These are phyloP conservation scores for Leccinum laetum DNA, from an alignment of 1,284 basidiomycete species.

Conservation along the genomic window DNA sequence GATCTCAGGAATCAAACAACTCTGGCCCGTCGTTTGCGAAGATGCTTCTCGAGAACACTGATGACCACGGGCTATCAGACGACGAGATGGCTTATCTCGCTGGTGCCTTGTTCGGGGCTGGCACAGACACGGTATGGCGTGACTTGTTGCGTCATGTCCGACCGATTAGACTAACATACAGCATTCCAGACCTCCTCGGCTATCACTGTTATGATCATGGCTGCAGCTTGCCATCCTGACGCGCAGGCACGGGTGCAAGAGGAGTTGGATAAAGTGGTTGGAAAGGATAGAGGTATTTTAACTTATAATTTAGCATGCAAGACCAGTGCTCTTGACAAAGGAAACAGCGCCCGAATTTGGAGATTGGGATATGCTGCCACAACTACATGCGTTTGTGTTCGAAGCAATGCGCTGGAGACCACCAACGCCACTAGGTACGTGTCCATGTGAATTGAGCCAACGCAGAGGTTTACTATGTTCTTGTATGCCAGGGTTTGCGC, in stretches of 20 bases:
- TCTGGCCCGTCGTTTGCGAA: conserved; percentile 8
- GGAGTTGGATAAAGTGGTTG: conserved; percentile 15
- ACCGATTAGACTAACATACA: not conserved
- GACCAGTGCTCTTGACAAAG: not conserved
- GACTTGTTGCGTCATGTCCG: not conserved
- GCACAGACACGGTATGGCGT: conserved; percentile 9
- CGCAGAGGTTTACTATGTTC: not conserved
- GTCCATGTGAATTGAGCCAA: not conserved
- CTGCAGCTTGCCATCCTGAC: conserved; percentile 10
- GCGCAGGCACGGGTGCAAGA: conserved; percentile 14
- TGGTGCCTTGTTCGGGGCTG: conserved; percentile 8
- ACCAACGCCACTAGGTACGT: conserved; percentile 16
- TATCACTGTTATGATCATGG: conserved; percentile 14
- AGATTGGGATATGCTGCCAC: conserved; percentile 11
- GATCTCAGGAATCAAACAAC: not conserved
- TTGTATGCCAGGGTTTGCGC: conserved; percentile 31
- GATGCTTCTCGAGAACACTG: conserved; percentile 10
- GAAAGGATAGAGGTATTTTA: conserved; percentile 10
- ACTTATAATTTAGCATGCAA: not conserved
- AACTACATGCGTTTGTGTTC: conserved; percentile 29
- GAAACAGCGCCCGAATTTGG: conserved; percentile 11
- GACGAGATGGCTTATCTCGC: conserved; percentile 20
- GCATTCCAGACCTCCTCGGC: conserved; percentile 6
- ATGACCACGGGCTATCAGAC: conserved; percentile 9
- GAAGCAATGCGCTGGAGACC: conserved; percentile 44